These are phyloP conservation scores for Beauveria medogensis DNA, from an alignment of 2,329 filamentous ascomycete genomes.

Conservation along the genomic window DNA sequence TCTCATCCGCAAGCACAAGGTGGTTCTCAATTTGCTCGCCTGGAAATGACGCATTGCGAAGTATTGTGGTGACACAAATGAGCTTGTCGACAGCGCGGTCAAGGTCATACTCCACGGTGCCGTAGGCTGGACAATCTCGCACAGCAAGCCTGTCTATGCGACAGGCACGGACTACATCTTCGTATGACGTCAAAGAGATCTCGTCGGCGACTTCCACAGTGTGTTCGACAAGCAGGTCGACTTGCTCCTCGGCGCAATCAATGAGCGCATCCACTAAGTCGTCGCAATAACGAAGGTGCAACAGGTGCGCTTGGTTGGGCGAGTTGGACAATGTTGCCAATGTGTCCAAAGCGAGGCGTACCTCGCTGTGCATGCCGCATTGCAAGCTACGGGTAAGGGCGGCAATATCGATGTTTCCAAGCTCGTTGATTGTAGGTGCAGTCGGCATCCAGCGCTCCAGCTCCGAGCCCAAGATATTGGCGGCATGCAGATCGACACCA, in stretches of 20 bases:
- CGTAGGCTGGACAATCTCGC: slow-evolving; percentile 65
- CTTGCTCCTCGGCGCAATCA: slow-evolving; percentile 84
- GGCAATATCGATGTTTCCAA: slow-evolving; percentile 84
- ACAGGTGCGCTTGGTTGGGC: slow-evolving; percentile 54
- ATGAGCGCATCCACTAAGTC: slow-evolving; percentile 82
- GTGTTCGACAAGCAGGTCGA: slow-evolving; percentile 76
- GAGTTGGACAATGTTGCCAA: slow-evolving; percentile 60
- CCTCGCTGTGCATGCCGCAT: slow-evolving; percentile 80
- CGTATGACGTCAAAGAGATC: slow-evolving; percentile 74
- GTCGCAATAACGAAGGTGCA: slow-evolving; percentile 66
- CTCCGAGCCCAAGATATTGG: slow-evolving; percentile 57
- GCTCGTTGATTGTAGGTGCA: slow-evolving; percentile 64
- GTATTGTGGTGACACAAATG: slow-evolving; percentile 83
- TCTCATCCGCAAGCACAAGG: slow-evolving; percentile 60
- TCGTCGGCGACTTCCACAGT: slow-evolving; percentile 80
- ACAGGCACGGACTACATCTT: slow-evolving; percentile 77
- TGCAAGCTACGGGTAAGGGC: slow-evolving; percentile 84
- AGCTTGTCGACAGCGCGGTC: slow-evolving; percentile 80
- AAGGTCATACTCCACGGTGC: slow-evolving; percentile 69
- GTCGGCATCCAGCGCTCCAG: slow-evolving; percentile 64
- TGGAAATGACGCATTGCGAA: slow-evolving; percentile 87
- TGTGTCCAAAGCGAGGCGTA: slow-evolving; percentile 82
- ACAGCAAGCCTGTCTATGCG: slow-evolving; percentile 64
- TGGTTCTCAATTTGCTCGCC: slow-evolving; percentile 57
- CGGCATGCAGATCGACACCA: slow-evolving; percentile 60